phyloP scores from a whole-genome alignment of 106 monocot species.

The Cymbidium sinense region DNA sequence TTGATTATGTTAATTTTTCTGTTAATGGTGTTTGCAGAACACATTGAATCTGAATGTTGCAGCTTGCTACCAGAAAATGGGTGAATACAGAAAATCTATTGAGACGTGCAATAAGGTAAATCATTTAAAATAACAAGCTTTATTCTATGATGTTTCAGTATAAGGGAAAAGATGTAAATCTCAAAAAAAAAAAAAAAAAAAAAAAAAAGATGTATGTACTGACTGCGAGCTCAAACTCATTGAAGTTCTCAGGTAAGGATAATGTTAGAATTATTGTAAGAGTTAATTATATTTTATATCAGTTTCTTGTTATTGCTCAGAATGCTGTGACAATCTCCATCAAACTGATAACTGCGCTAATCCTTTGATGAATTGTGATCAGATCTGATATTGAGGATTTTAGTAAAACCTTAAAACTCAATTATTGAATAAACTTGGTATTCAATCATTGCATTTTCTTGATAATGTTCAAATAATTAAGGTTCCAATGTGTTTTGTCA shows the following conservation, averaged over 20 bases:
- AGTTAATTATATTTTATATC: neutral
- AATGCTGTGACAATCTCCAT: neutral
- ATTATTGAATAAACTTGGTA: neutral
- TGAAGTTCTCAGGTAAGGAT: neutral
- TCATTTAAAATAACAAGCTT: neutral
- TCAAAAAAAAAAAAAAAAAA: neutral
- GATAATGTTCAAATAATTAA: neutral
- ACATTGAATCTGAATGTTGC: conserved; percentile 88
- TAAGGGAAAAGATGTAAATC: neutral
- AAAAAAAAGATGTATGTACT: neutral
- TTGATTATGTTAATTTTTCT: conserved; percentile 10
- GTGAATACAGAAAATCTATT: conserved; percentile 81
- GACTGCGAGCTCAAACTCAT: neutral
- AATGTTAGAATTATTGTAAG: neutral
- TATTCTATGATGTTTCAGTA: neutral
- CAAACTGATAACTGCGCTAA: neutral
- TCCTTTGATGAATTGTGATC: neutral
- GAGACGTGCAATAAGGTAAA: conserved; percentile 88
- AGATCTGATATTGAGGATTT: too few relatives aligned
- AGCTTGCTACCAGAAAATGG: conserved; percentile 95
- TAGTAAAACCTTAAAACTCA: neutral
- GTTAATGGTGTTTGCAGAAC: conserved; percentile 53
- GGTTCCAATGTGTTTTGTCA: too few relatives aligned
- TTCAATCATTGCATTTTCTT: neutral
- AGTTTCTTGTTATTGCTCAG: neutral